Evolutionary conservation across 345 rosid species (phyloP), one percentile per base, ranked within the genome.

Genomic region (Brassica rapa): DNA sequence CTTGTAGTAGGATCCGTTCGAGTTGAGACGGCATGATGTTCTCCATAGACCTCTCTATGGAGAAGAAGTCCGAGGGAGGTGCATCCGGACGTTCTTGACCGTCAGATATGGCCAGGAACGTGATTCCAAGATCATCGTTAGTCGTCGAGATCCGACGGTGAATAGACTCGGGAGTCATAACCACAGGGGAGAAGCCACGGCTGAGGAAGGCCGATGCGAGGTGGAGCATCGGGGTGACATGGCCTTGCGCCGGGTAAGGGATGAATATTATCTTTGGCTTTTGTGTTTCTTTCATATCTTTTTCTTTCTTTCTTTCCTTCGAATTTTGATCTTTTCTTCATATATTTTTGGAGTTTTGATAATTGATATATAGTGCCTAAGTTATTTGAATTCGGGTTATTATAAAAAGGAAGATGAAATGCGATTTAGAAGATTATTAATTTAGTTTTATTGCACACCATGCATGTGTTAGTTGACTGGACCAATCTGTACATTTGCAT

Each of bases 231-330:
- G 97, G 96, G 29, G 89, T 87, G 12, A 90, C 90, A 30, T 92
- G 96, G 23, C 96, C 93, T 19, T 88, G 97, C 6, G 96, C 92
- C 61, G 97, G 96, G 77, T 87, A 92, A 64, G 97, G 97, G 70
- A 92, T 85, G 76, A 88, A 49, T 56, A 92, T 35, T 30, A 89
- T 81, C 75, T 83, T 88, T 5, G 83, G 78, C 74, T 60, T 78
- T 66, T 41, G 21, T 57, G 68, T 78, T 43, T 71, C 62, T 72
- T 72, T 72, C 77, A 78, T 78, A 6, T 62, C 51, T 19, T 39
- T n/a, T 27, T 27, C 4, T 27, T 24, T 27, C 4, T 27, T 24
- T 19, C 14, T 7, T 12, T 6, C 24, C 61, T 23, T 29, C 7
- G 16, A 27, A n/a, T 3, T 68, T 46, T 68, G 30, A 8, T 53